A percentile compares a stretch with the other conserved stretches of the same genome.
phyloP scores from a whole-genome alignment of 306 rosid genomes.

The Ammopiptanthus mongolicus region DNA sequence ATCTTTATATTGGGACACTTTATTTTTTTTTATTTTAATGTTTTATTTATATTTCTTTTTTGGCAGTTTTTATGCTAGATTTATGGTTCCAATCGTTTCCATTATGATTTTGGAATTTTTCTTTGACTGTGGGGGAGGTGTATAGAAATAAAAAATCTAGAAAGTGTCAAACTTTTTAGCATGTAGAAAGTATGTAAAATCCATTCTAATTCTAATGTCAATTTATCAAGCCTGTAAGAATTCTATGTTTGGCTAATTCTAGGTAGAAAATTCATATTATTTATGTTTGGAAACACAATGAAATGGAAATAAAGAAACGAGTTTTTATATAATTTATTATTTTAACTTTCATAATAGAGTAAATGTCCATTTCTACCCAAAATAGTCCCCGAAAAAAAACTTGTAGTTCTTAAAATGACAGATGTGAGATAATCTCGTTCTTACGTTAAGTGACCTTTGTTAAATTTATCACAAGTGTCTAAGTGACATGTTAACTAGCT shows the following conservation, averaged over 20 bases:
- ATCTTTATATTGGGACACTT: conserved; percentile 5
- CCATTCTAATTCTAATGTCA: not conserved
- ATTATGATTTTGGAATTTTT: not conserved
- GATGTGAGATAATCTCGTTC: too few species aligned
- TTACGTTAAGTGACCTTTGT: too few species aligned
- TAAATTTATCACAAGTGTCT: too few species aligned
- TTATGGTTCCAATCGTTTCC: not conserved
- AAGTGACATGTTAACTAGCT: too few species aligned
- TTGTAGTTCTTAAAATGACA: too few species aligned
- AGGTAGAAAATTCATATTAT: not conserved
- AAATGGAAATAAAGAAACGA: not conserved
- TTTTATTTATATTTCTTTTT: not conserved
- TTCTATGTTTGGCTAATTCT: too few species aligned
- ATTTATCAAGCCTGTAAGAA: not conserved
- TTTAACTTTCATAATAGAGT: too few species aligned
- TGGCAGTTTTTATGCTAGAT: not conserved
- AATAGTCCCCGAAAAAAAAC: too few species aligned
- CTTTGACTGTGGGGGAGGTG: not conserved
- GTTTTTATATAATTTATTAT: too few species aligned
- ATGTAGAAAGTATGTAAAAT: too few species aligned
- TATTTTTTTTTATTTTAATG: not conserved
- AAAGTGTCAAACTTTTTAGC: not conserved
- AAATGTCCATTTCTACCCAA: too few species aligned
- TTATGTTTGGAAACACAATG: not conserved
- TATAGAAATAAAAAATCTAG: too few species aligned